Evolutionary conservation across 2,329 filamentous ascomycete genomes (phyloP).

Genomic region (Penicillium psychrosexuale): DNA sequence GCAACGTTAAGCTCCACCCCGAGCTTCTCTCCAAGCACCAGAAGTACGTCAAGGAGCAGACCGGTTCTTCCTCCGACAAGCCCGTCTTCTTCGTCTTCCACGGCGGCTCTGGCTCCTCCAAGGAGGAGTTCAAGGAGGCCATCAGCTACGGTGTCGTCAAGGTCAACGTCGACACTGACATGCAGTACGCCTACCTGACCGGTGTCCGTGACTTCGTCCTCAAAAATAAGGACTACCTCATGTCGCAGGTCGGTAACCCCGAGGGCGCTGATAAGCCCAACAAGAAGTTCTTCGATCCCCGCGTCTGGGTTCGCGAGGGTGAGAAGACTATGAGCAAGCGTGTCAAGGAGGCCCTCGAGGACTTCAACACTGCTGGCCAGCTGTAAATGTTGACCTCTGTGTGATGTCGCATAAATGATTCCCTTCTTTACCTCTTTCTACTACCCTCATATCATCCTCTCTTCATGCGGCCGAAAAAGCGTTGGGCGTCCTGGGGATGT

Average conservation of each 20-base stretch:
- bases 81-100: constrained; percentile 99
- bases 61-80: constrained; percentile 70
- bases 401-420: constrained; percentile 6
- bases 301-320: constrained; percentile 88
- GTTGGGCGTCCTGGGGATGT: constrained; percentile 19
- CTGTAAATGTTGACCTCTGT: constrained; percentile 54
- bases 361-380: constrained; percentile 84
- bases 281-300: constrained; percentile 92
- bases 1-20: constrained; percentile 95
- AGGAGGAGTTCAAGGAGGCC: constrained; percentile 84
- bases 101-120: constrained; percentile 87
- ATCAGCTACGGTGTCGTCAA: constrained; percentile 95
- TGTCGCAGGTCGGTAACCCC: constrained; percentile 85
- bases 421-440: constrained; percentile 10
- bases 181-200: constrained; percentile 89
- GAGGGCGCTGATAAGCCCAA: constrained; percentile 97
- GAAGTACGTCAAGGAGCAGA: constrained; percentile 79
- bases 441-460: constrained; percentile 10
- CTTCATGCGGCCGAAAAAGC: constrained; percentile 20
- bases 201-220: constrained; percentile 94
- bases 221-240: constrained; percentile 92
- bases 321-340: constrained; percentile 94
- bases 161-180: constrained; percentile 98
- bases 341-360: constrained; percentile 74
- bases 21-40: constrained; percentile 98